These are phyloP conservation scores for Sechiopsis laciniata DNA, from an alignment of 306 rosid genomes.

Conservation along the genomic window DNA sequence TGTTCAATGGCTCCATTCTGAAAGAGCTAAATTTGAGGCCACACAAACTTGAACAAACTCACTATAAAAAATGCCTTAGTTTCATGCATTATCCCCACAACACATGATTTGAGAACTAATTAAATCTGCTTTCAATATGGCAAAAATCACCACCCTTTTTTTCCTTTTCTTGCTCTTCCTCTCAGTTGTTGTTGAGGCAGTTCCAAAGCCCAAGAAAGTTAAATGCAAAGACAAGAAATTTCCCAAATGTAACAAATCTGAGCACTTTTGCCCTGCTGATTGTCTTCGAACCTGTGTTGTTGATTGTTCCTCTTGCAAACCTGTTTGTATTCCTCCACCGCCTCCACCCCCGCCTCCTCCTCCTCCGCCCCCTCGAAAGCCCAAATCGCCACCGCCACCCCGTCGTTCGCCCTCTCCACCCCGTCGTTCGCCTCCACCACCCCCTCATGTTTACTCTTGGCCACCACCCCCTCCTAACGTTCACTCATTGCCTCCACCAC, in stretches of 20 bases:
- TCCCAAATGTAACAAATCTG: slow-evolving; percentile 28
- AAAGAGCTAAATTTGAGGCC: not conserved
- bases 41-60: not conserved
- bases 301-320: slow-evolving; percentile 29
- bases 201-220: slow-evolving; percentile 36
- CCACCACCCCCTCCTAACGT: not conserved
- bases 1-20: not conserved
- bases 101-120: not conserved
- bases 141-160: slow-evolving; percentile 12
- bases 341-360: slow-evolving; percentile 22
- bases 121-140: not conserved
- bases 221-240: slow-evolving; percentile 34
- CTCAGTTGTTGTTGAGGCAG: slow-evolving; percentile 23
- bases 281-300: slow-evolving; percentile 34
- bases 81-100: not conserved
- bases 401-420: slow-evolving; percentile 19
- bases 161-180: slow-evolving; percentile 16
- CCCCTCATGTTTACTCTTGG: too few species aligned
- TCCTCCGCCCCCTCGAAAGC: slow-evolving; percentile 17
- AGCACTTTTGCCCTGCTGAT: slow-evolving; percentile 24
- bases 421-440: slow-evolving; percentile 4
- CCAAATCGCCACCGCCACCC: slow-evolving; percentile 23
- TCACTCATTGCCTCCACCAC: slow-evolving; percentile 21
- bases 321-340: slow-evolving; percentile 24
- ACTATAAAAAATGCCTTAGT: not conserved